Percentiles rank a stretch among this genome's conserved stretches.
Conservation (phyloP, 768 basidiomycete species). For the Chlorophyllum brunneum region DNA sequence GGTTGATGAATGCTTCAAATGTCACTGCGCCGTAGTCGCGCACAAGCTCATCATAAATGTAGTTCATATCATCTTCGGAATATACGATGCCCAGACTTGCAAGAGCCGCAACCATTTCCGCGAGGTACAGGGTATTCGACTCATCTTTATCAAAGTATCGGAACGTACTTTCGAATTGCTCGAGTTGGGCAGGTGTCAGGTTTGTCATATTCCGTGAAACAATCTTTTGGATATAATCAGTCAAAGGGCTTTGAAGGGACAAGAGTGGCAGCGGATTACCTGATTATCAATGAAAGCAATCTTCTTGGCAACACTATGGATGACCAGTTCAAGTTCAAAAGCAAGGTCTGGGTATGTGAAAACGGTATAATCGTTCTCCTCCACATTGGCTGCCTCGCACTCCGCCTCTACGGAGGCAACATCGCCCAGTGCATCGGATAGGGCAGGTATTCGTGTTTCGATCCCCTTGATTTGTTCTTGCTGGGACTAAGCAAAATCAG, state of each 20-base stretch:
- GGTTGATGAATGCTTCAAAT: conserved; percentile 92
- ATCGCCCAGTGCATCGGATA: conserved; percentile 52
- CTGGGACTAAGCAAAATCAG: conserved; percentile 50
- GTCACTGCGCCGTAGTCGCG: conserved; percentile 84
- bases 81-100: conserved; percentile 94
- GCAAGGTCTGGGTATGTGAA: conserved; percentile 86
- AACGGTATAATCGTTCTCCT: conserved; percentile 95
- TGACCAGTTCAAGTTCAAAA: conserved; percentile 83
- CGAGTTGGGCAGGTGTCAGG: conserved; percentile 90
- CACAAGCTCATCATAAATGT: conserved; percentile 76
- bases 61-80: conserved; percentile 84
- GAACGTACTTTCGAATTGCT: conserved; percentile 97
- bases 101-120: conserved; percentile 91
- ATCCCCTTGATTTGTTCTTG: conserved; percentile 63
- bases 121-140: conserved; percentile 77
- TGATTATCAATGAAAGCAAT: conserved; percentile 97
- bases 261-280: conserved; percentile 35
- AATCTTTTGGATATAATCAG: conserved; percentile 47
- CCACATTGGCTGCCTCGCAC: conserved; percentile 85
- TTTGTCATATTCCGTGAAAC: conserved; percentile 93
- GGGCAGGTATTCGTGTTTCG: conserved; percentile 60
- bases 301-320: conserved; percentile 81
- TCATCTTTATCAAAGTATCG: conserved; percentile 95
- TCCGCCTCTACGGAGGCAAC: conserved; percentile 68
- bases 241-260: not conserved